A percentile compares a stretch with the other conserved stretches of the same genome.
These are phyloP conservation scores for Aspergillus bombycis DNA, from an alignment of 2,329 filamentous ascomycete genomes.

Conservation along the genomic window DNA sequence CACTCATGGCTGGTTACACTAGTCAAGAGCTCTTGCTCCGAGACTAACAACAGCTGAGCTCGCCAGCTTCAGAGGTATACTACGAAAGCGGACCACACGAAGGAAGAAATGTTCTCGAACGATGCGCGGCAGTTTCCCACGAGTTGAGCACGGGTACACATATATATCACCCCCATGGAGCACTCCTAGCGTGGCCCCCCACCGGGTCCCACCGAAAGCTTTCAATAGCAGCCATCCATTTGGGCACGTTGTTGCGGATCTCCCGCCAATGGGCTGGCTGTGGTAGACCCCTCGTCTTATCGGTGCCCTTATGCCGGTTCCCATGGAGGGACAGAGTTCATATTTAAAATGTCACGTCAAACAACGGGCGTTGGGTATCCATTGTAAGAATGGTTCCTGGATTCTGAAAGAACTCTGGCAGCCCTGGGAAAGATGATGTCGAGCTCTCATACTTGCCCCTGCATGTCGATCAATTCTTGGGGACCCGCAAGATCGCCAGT, in stretches of 20 bases:
- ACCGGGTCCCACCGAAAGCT: conserved; percentile 15
- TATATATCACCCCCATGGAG: not conserved
- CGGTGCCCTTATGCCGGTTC: not conserved
- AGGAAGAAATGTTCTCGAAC: not conserved
- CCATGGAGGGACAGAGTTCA: not conserved
- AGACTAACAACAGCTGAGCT: not conserved
- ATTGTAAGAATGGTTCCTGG: conserved; percentile 12
- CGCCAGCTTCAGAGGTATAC: not conserved
- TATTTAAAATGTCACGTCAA: conserved; percentile 1
- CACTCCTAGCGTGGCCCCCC: conserved; percentile 8
- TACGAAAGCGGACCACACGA: not conserved
- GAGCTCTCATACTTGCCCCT: conserved; percentile 12
- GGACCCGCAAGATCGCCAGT: conserved; percentile 27
- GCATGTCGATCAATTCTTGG: conserved; percentile 15
- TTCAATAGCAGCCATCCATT: conserved; percentile 26
- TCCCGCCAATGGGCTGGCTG: conserved; percentile 11
- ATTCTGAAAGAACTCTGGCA: conserved; percentile 12
- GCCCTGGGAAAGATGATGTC: conserved; percentile 17
- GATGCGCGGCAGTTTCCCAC: not conserved
- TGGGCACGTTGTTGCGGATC: conserved; percentile 23
- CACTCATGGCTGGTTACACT: not conserved
- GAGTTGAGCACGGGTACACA: not conserved
- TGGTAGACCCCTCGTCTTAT: not conserved
- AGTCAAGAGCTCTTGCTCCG: not conserved
- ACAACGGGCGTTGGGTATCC: not conserved